Evolutionary conservation across 2,329 filamentous ascomycete species (phyloP).

Genomic region (Colletotrichum sp.): DNA sequence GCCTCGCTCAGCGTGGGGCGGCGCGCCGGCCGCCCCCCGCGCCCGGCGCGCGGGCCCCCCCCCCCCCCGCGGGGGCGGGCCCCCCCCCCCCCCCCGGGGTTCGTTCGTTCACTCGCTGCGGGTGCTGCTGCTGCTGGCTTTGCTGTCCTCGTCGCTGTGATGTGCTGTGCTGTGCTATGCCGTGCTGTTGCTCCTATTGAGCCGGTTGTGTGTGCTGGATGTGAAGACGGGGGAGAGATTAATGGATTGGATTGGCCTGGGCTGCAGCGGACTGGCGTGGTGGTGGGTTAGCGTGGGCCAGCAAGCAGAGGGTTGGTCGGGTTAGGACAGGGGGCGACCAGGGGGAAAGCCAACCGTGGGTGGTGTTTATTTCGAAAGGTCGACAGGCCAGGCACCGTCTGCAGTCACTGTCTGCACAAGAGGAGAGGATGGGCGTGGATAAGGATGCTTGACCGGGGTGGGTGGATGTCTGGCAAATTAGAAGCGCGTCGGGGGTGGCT

Average conservation of each 20-base stretch:
- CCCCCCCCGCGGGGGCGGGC: too few relatives aligned
- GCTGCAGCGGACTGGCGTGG: neutral
- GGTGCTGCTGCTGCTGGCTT: neutral
- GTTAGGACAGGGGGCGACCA: neutral
- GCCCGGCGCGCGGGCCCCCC: too few relatives aligned
- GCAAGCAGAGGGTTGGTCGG: neutral
- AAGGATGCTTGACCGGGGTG: neutral
- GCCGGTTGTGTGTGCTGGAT: neutral
- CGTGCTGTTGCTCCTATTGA: neutral
- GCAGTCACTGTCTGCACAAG: neutral
- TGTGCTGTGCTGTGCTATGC: neutral
- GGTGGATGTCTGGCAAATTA: slow-evolving; percentile 20
- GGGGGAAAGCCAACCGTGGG: neutral
- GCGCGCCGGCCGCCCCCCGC: too few relatives aligned
- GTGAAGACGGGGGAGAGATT: neutral
- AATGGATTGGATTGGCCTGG: neutral
- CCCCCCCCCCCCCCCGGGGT: too few relatives aligned
- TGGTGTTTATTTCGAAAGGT: slow-evolving; percentile 1
- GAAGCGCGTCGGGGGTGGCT: neutral
- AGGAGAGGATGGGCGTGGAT: neutral
- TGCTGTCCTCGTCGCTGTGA: neutral
- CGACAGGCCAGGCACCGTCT: neutral
- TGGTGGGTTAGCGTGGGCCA: neutral
- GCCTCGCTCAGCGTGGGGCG: too few relatives aligned
- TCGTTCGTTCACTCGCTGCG: neutral